Evolutionary conservation across 2,329 filamentous ascomycete genomes (phyloP).

Genomic region (Talaromyces albobiverticillius): DNA sequence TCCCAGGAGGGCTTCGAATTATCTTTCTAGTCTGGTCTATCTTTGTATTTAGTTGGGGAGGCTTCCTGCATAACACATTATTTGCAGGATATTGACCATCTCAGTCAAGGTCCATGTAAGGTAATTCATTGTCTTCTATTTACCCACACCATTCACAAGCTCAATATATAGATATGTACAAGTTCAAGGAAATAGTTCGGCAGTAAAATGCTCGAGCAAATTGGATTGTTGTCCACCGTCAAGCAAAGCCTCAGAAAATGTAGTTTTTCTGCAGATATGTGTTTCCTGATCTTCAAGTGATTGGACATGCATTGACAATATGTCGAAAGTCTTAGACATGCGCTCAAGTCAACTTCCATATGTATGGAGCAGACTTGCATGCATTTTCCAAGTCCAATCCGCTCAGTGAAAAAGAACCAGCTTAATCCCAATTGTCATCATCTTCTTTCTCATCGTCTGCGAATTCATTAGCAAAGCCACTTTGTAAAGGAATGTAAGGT

Average conservation of each 20-base stretch:
- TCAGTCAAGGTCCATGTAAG: too few relatives aligned
- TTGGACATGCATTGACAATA: background rate
- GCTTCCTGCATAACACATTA: too few relatives aligned
- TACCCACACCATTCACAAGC: background rate
- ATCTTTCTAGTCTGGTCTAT: too few relatives aligned
- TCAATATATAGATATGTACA: conserved; percentile 9
- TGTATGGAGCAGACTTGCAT: background rate
- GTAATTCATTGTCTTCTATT: background rate
- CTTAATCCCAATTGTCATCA: conserved; percentile 15
- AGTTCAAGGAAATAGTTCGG: background rate
- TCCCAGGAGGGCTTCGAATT: too few relatives aligned
- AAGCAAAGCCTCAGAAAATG: background rate
- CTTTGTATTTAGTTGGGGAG: too few relatives aligned
- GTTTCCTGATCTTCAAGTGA: background rate
- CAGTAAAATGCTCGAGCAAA: background rate
- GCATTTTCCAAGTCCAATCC: background rate
- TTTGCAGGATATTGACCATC: too few relatives aligned
- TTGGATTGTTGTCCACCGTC: background rate
- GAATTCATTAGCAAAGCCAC: conserved; percentile 23
- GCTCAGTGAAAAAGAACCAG: background rate
- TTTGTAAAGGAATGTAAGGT: background rate
- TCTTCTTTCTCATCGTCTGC: conserved; percentile 17
- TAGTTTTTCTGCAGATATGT: background rate
- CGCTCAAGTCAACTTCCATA: background rate
- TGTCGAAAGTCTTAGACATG: background rate